A percentile compares a stretch with the other conserved stretches of the same genome.
These are phyloP conservation scores for Nannochloropsis salina DNA, from an alignment of 108 stramenopile species.

Conservation along the genomic window DNA sequence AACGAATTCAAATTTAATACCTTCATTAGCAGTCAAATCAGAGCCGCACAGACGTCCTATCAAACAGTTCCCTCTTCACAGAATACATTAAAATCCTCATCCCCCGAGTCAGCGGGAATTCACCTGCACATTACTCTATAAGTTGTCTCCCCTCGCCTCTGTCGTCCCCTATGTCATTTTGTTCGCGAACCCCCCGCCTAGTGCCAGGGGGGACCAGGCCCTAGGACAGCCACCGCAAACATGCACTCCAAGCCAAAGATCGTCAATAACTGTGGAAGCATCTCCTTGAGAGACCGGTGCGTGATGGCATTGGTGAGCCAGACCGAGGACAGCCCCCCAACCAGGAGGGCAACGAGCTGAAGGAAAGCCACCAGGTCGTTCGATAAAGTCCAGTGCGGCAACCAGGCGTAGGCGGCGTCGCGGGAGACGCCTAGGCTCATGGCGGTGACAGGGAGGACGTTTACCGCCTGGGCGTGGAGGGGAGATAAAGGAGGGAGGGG, in stretches of 20 bases:
- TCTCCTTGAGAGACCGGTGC: not conserved
- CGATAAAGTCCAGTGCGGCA: not conserved
- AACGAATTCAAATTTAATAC: no score
- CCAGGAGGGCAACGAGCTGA: not conserved
- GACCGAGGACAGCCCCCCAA: not conserved
- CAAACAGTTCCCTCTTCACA: no score
- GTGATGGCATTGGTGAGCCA: not conserved
- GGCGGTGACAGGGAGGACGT: not conserved
- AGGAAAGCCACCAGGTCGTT: slow-evolving; percentile 19
- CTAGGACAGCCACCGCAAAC: not conserved
- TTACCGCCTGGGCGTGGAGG: not conserved
- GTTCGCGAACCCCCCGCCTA: not conserved
- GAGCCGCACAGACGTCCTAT: no score
- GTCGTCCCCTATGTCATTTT: no score
- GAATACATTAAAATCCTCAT: no score
- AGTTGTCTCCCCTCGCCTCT: no score
- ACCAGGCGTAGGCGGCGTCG: not conserved
- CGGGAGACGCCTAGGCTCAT: not conserved
- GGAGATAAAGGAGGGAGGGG: not conserved
- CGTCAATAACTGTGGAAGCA: not conserved
- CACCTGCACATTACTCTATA: no score
- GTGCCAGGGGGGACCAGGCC: not conserved
- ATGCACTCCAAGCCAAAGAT: not conserved
- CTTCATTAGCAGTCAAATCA: no score
- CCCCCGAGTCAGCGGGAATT: no score